Base-by-base conservation (phyloP, 495 filamentous ascomycete species). In the Penicillium cinerascens region DNA sequence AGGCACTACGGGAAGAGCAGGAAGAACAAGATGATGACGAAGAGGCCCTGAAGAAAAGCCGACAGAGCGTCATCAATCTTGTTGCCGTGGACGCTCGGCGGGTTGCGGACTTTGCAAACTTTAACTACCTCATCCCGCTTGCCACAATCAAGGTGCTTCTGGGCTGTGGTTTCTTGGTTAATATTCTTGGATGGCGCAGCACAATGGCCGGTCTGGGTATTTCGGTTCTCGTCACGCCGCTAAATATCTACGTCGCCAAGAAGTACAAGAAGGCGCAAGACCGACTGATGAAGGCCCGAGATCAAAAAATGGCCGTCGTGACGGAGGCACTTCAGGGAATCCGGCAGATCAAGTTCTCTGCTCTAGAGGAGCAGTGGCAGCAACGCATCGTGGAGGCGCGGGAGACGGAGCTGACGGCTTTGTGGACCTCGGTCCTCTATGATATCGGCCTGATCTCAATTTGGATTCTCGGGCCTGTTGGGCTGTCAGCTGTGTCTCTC, bases 271-370 rank as follows among this genome's bases (percentile, higher is more conserved):
- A 72, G 6, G 76, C 86, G 9, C 87, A 91, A 58, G 84, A 86
- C 49, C 72, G 75, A 15, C 68, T 95, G 39, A 95, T 95, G 90
- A 89, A 87, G 61, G 71, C 83, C 10, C 76, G 88, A 49, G 90
- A 95, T 65, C 73, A 81, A 40, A 92, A 92, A 61, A 82, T 91
- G 76, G 83, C 78, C 0, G 77, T 91, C 1, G 78, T 95, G 10
- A 88, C 87, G 0, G 90, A 95, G 64, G 89, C 87, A 0, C 70
- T 95, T 0, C 84, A 88, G 55, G 90, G 86, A 43, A 92, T 95
- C 48, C 80, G 90, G 5, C 90, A 95, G 61, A 89, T 95, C 64
- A 95, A 95, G 58, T 92, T 95, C 57, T 88, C 87, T 0, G 89
- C 89, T 9, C 66, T 89, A n/a, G 90, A 95, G 62, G 65, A 73